These are phyloP conservation scores for Rhodotorula glutinis DNA, from an alignment of 1,284 basidiomycete genomes.

Conservation along the genomic window DNA sequence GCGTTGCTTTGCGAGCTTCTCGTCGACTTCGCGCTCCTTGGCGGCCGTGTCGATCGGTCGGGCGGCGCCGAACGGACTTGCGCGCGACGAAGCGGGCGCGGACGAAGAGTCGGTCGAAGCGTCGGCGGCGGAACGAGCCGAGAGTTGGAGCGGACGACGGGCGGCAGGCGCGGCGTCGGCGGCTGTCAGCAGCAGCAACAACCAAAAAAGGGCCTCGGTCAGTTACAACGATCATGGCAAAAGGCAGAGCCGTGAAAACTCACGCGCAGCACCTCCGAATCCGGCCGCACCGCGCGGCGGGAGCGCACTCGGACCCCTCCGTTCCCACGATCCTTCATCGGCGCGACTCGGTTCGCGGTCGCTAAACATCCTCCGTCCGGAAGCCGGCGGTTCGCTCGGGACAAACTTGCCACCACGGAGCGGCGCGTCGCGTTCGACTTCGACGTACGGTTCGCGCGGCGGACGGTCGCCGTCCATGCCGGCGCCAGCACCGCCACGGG, in stretches of 20 bases:
- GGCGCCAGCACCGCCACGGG: constrained; percentile 31
- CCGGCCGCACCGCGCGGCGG: constrained; percentile 11
- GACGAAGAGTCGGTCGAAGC: constrained; percentile 61
- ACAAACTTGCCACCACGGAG: constrained; percentile 52
- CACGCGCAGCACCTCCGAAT: too few species aligned
- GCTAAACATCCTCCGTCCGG: constrained; percentile 11
- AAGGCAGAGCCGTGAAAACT: too few species aligned
- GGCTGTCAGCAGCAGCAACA: too few species aligned
- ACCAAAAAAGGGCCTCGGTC: too few species aligned
- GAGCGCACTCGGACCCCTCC: constrained; percentile 16
- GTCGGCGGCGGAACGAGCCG: constrained; percentile 30
- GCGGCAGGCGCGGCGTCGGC: constrained; percentile 1
- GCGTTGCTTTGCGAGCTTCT: constrained; percentile 42
- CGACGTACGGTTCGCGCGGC: constrained; percentile 26
- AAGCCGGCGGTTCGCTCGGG: constrained; percentile 42
- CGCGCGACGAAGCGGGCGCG: constrained; percentile 58
- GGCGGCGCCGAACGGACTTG: constrained; percentile 84
- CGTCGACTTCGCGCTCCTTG: constrained; percentile 69
- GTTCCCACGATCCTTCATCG: constrained; percentile 30
- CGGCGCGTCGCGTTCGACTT: constrained; percentile 49
- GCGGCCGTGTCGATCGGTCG: constrained; percentile 81
- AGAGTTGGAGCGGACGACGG: constrained; percentile 33
- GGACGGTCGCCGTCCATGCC: constrained; percentile 9
- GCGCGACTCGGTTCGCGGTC: constrained; percentile 27
- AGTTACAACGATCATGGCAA: too few species aligned